Conservation (phyloP, 164 flowering plant genomes). For the Vitis rupestris region DNA sequence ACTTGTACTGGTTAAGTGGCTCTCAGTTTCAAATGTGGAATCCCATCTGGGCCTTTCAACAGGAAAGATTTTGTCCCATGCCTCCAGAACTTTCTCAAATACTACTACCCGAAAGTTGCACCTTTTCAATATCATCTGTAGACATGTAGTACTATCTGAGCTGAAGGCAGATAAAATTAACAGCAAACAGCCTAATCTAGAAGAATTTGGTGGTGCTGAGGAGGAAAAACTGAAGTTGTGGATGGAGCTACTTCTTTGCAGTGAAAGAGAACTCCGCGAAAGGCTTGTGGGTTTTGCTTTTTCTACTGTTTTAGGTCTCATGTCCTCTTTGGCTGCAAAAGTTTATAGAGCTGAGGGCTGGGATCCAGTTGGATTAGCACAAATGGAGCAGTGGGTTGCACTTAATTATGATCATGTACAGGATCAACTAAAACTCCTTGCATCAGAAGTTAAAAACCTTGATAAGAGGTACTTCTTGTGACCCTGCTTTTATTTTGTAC, state of each 20-base stretch:
- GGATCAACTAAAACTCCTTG: slow-evolving; percentile 42
- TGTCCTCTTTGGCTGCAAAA: slow-evolving; percentile 23
- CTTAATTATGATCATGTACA: slow-evolving; percentile 26
- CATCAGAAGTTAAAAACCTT: slow-evolving; percentile 37
- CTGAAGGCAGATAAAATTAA: slow-evolving; percentile 35
- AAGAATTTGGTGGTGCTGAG: slow-evolving; percentile 21
- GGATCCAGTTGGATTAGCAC: slow-evolving; percentile 68
- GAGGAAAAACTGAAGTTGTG: slow-evolving; percentile 40
- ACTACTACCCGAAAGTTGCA: slow-evolving; percentile 63
- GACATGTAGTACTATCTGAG: slow-evolving; percentile 57
- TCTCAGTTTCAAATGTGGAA: slow-evolving; percentile 36
- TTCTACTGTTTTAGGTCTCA: slow-evolving; percentile 30
- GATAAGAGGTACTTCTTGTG: slow-evolving; percentile 37
- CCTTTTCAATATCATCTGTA: slow-evolving; percentile 65
- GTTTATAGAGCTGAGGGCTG: slow-evolving; percentile 29
- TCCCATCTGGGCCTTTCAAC: slow-evolving; percentile 18
- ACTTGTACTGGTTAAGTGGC: slow-evolving; percentile 55
- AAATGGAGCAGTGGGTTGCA: slow-evolving; percentile 76
- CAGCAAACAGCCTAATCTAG: slow-evolving; percentile 16
- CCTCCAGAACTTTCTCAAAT: slow-evolving; percentile 26
- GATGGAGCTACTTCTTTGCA: slow-evolving; percentile 42
- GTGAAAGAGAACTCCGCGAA: slow-evolving; percentile 73
- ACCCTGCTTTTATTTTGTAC: neutral
- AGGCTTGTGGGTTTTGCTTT: slow-evolving; percentile 67
- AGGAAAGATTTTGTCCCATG: slow-evolving; percentile 29